Evolutionary conservation across 2,329 filamentous ascomycete genomes (phyloP).

Genomic region (Xylaria sp.): DNA sequence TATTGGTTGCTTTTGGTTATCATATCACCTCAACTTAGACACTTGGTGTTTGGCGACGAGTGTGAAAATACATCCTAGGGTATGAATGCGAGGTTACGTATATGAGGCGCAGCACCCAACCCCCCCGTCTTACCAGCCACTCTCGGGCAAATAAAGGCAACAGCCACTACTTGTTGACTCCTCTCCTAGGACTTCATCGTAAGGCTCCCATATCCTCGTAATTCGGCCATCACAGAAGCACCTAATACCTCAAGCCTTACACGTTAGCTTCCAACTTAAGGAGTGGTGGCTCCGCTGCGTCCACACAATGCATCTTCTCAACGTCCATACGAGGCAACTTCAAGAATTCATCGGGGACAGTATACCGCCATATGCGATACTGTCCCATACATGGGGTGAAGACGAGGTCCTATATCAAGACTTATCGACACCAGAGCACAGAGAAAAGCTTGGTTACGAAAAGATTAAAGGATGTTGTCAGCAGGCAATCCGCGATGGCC

Average conservation of each 20-base stretch:
- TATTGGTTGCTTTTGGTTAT: not conserved
- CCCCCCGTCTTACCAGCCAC: not conserved
- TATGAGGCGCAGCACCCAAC: not conserved
- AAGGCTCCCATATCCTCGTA: not conserved
- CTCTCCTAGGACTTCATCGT: not conserved
- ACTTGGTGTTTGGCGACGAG: not conserved
- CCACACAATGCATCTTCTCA: slow-evolving; percentile 23
- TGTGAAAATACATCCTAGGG: no score
- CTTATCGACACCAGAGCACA: not conserved
- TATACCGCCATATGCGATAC: not conserved
- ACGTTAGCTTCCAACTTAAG: not conserved
- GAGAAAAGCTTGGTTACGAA: not conserved
- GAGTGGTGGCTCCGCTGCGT: not conserved
- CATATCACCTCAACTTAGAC: not conserved
- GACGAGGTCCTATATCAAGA: not conserved
- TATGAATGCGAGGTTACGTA: not conserved
- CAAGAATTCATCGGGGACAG: slow-evolving; percentile 20
- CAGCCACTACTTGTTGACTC: not conserved
- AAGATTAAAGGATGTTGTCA: not conserved
- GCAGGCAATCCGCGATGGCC: not conserved
- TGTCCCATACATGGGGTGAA: slow-evolving; percentile 3
- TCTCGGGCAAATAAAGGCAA: no score
- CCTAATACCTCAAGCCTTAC: not conserved
- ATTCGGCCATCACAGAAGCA: not conserved
- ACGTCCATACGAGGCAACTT: slow-evolving; percentile 22